These are phyloP conservation scores for Cladorrhinum sp. DNA, from an alignment of 2,329 filamentous ascomycete species.

Conservation along the genomic window DNA sequence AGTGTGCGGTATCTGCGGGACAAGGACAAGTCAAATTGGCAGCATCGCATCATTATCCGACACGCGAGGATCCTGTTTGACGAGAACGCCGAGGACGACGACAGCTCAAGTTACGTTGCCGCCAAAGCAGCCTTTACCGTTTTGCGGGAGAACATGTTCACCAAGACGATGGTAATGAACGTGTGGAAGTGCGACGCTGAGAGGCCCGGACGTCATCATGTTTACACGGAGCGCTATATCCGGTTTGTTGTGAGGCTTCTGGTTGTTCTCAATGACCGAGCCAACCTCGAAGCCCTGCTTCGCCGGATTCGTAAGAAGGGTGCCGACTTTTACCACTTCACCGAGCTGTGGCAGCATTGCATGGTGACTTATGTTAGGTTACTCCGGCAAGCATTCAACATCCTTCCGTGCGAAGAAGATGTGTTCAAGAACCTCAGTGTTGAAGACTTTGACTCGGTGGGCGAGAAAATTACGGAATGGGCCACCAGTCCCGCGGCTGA, in stretches of 20 bases:
- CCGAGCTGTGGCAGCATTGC: constrained; percentile 57
- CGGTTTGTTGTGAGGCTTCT: constrained; percentile 76
- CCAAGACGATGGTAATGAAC: constrained; percentile 91
- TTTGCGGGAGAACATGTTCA: constrained; percentile 71
- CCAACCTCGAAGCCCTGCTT: constrained; percentile 73
- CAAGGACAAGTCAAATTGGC: constrained; percentile 92
- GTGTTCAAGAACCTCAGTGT: constrained; percentile 51
- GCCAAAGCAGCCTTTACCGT: constrained; percentile 79
- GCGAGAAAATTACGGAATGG: constrained; percentile 55
- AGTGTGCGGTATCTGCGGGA: constrained; percentile 52
- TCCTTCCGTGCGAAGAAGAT: constrained; percentile 49
- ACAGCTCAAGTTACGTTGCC: constrained; percentile 54
- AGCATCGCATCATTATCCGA: constrained; percentile 83
- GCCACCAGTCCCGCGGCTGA: constrained; percentile 39
- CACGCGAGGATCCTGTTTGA: constrained; percentile 58
- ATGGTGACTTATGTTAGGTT: constrained; percentile 53
- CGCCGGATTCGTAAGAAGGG: constrained; percentile 78
- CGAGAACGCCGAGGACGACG: constrained; percentile 40
- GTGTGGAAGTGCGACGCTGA: constrained; percentile 94
- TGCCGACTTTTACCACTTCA: constrained; percentile 67
- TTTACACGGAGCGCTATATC: constrained; percentile 85
- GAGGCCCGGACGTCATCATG: constrained; percentile 78
- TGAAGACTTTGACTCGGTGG: constrained; percentile 57
- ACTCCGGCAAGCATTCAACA: constrained; percentile 47
- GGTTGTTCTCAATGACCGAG: constrained; percentile 69